Base-by-base conservation (phyloP, 495 filamentous ascomycete species). In the Talaromyces wortmannii region DNA sequence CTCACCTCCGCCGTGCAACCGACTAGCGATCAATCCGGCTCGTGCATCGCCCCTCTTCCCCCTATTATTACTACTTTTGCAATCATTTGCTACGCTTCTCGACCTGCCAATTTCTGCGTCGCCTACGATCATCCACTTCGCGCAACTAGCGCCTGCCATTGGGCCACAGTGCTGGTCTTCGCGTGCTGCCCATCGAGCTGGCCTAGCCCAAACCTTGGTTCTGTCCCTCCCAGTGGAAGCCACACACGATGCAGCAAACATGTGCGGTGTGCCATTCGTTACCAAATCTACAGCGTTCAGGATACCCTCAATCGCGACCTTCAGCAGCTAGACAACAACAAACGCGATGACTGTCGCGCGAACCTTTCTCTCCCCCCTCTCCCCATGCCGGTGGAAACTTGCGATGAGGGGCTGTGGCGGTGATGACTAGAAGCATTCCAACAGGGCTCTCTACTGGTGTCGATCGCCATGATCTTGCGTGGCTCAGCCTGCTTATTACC, bases 1-100 rank as follows among this genome's bases (percentile, higher is more conserved):
- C 45, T 31, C 47, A 17, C 45, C 17, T 12, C 48, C 33, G 48
- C 36, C 52, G 59, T 63, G 59, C 61, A 61, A 61, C 36, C 36
- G 36, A 13, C 36, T 40, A 40, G 36, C 61, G 36, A 40, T 40
- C 36, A 40, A 40, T 40, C 36, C 36, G 36, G 36, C 13, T 40
- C 36, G 8, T 40, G 8, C 36, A 8, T 13, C 36, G 36, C 36
- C 36, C 36, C 36, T 40, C 36, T 40, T 8, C 36, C 36, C 36
- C 36, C 36, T 40, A 40, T 40, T 40, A 10, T 40, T 40, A 8
- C 36, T 40, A 40, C 5, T 40, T 2, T 40, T 40, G 2, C 13
- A 40, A 23, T 23, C 4, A 23, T 23, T 23, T 23, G 23, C 23
- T 23, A 23, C 23, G 23, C 36, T 40, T 40, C 13, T 40, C 5